Conservation (phyloP, 768 basidiomycete genomes). For the Pleurotus eryngii region DNA sequence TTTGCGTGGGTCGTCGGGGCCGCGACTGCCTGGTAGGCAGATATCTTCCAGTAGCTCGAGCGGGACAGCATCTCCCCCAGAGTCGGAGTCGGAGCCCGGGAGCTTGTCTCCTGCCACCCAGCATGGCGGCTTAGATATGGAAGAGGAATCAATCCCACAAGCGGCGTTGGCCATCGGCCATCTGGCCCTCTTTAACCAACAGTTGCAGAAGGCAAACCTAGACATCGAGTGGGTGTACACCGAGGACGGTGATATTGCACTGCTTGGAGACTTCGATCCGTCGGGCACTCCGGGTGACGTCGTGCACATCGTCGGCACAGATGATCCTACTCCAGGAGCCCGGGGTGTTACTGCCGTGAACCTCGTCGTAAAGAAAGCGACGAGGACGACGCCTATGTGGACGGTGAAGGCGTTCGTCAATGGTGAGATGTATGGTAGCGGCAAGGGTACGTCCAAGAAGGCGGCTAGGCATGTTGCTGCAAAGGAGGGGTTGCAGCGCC, state of each 20-base stretch:
- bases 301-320: constrained; percentile 1
- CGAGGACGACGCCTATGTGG: constrained; percentile 76
- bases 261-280: background rate
- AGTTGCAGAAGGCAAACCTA: constrained; percentile 54
- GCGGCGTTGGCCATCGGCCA: constrained; percentile 48
- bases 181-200: constrained; percentile 79
- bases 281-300: constrained; percentile 14
- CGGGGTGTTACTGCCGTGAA: background rate
- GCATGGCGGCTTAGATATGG: background rate
- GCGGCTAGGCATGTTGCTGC: constrained; percentile 80
- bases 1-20: too few relatives aligned
- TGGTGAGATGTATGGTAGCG: constrained; percentile 55
- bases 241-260: constrained; percentile 24
- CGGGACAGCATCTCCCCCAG: constrained; percentile 1
- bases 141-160: constrained; percentile 4
- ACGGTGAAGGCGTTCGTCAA: constrained; percentile 61
- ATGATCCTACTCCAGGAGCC: background rate
- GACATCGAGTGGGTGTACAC: constrained; percentile 71
- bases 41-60: constrained; percentile 14
- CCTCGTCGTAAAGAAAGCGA: constrained; percentile 31
- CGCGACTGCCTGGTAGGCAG: background rate
- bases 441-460: constrained; percentile 74
- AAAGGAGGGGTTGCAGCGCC: constrained; percentile 59
- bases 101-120: constrained; percentile 4
- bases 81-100: constrained; percentile 11